Evolutionary conservation across 148 eudicot genomes (phyloP), one percentile per base, ranked within the genome.

Genomic region (Fagopyrum tataricum): DNA sequence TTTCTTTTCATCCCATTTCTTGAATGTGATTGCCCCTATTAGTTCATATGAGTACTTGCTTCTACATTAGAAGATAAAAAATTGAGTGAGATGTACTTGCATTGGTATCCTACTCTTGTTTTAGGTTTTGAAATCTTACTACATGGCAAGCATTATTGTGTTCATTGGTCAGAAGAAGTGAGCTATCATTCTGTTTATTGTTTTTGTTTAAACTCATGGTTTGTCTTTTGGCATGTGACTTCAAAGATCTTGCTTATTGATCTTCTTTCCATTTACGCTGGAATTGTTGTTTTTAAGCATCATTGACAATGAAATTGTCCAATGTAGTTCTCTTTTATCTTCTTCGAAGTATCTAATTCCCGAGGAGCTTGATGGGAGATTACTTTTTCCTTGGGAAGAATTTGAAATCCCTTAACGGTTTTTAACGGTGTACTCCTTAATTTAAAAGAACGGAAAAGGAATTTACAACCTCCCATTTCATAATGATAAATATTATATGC

Each of bases 241-340:
- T 59, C 31, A 59, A 59, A 24, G 2, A 59, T 59, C 11, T 59
- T 39, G 26, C 66, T 10, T 21, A 39, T 59, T 59, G 40, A 59
- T 24, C 12, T 3, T 59, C 66, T 59, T 59, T 24, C 31, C 14
- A 23, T 24, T 23, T 10, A 24, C 23, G 15, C 66, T 59, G 66
- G 5, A 59, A 7, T 24, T 24, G 23, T 59, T 4, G 56, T 24
- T 1, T 24, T 59, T 59, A 10, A 59, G 40, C 15, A 59, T 59
- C 66, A 59, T 39, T 59, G 15, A 59, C 66, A 59, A 24, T 24
- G 13, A 59, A 21, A 59, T 59, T 59, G 66, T 59, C 66, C 40
- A 10, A 59, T 23, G 40, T 24, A 17, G n/a, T 49, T 8, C n/a
- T 49, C 55, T 49, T 31, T 31, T 49, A 49, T 49, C 55, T 15